Evolutionary conservation across 2,329 filamentous ascomycete genomes (phyloP).

Genomic region (Colletotrichum acutatum): DNA sequence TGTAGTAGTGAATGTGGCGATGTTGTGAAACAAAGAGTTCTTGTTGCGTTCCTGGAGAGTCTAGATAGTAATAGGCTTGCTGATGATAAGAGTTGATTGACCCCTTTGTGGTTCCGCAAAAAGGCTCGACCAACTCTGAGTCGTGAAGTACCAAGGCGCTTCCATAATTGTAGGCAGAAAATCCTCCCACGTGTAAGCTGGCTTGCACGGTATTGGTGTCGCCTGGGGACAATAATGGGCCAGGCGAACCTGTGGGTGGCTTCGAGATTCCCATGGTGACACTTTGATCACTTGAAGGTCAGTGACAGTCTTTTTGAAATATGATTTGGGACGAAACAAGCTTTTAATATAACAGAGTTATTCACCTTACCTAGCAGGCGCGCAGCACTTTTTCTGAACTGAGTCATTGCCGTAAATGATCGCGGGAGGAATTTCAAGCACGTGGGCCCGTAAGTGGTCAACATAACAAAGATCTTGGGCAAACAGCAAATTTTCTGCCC

Average conservation of each 20-base stretch:
- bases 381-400: neutral
- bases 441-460: neutral
- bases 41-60: neutral
- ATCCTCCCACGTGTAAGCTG: neutral
- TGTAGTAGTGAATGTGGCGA: neutral
- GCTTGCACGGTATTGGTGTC: neutral
- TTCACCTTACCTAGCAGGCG: neutral
- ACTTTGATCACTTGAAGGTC: too few relatives aligned
- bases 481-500: neutral
- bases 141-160: neutral
- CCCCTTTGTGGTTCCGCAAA: neutral
- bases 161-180: neutral
- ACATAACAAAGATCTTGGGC: too few relatives aligned
- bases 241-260: neutral
- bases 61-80: neutral
- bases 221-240: neutral
- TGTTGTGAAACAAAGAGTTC: neutral
- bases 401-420: neutral
- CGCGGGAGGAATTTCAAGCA: neutral
- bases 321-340: neutral
- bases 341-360: neutral
- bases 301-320: neutral
- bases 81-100: neutral
- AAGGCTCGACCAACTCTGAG: neutral
- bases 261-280: neutral